Evolutionary conservation across 108 stramenopile genomes (phyloP).

Genomic region (Cylindrotheca fusiformis): DNA sequence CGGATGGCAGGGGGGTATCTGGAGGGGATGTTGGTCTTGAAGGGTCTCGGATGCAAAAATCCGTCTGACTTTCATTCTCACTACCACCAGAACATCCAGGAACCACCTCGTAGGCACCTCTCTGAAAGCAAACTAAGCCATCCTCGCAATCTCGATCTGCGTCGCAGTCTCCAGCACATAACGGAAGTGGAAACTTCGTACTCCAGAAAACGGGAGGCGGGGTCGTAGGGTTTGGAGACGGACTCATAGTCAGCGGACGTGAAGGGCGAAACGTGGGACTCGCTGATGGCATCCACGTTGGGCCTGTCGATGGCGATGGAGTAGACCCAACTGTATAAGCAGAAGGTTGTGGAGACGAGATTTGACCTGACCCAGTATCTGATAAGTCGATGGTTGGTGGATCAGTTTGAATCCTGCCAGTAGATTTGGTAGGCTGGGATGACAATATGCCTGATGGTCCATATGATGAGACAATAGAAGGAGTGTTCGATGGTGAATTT

Average conservation of each 20-base stretch:
- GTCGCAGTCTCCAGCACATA: constrained; percentile 42
- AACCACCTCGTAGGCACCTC: constrained; percentile 15
- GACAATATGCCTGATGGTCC: no score
- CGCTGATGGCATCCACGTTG: background rate
- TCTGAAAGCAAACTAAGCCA: constrained; percentile 31
- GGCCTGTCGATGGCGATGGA: background rate
- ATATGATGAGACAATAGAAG: background rate
- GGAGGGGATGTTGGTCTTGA: no score
- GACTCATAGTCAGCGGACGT: no score
- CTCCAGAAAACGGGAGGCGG: constrained; percentile 4
- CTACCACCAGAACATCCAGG: constrained; percentile 15
- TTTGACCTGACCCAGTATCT: no score
- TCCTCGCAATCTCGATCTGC: constrained; percentile 17
- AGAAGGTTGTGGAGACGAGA: no score
- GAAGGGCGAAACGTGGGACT: no score
- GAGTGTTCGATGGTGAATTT: background rate
- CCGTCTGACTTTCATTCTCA: constrained; percentile 6
- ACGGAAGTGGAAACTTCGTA: constrained; percentile 8
- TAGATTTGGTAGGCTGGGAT: no score
- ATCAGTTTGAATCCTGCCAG: no score
- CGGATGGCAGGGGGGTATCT: no score
- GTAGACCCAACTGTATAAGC: background rate
- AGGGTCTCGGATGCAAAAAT: no score
- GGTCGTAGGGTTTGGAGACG: background rate
- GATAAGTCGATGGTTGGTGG: no score